Evolutionary conservation across 208 protist genomes (phyloP).

Genomic region (Blastocrithidia nonstop): DNA sequence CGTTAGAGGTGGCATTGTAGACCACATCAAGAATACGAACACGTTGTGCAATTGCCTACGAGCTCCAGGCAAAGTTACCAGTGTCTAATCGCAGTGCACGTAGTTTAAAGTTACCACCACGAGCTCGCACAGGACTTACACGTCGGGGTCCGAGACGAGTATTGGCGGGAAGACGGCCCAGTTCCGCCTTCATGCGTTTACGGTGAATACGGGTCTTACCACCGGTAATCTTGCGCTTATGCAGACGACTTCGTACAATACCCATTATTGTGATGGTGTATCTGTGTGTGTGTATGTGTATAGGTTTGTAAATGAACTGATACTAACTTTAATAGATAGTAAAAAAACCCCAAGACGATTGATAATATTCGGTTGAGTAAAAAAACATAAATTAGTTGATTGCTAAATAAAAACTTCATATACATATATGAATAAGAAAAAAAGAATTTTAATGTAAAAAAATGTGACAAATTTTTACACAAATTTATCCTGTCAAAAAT

Average conservation of each 20-base stretch:
- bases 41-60: constrained; percentile 81
- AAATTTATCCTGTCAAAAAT: too few relatives aligned
- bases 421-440: constrained; percentile 7
- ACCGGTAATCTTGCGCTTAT: constrained; percentile 98
- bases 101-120: constrained; percentile 97
- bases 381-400: neutral
- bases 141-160: constrained; percentile 91
- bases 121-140: constrained; percentile 90
- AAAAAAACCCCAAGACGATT: neutral
- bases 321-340: neutral
- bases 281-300: constrained; percentile 2
- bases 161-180: constrained; percentile 93
- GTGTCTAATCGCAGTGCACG: constrained; percentile 96
- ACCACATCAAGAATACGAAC: constrained; percentile 97
- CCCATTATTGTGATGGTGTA: constrained; percentile 70
- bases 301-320: constrained; percentile 2
- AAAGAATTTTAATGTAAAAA: constrained; percentile 6
- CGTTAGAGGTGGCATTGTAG: constrained; percentile 99
- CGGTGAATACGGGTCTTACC: constrained; percentile 87
- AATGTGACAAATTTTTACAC: too few relatives aligned
- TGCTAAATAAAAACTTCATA: neutral
- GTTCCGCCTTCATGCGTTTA: constrained; percentile 94
- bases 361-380: neutral
- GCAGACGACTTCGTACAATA: constrained; percentile 93
- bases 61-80: constrained; percentile 97